Evolutionary conservation across 2,329 filamentous ascomycete genomes (phyloP).

Genomic region (Pestalotiopsis fici): DNA sequence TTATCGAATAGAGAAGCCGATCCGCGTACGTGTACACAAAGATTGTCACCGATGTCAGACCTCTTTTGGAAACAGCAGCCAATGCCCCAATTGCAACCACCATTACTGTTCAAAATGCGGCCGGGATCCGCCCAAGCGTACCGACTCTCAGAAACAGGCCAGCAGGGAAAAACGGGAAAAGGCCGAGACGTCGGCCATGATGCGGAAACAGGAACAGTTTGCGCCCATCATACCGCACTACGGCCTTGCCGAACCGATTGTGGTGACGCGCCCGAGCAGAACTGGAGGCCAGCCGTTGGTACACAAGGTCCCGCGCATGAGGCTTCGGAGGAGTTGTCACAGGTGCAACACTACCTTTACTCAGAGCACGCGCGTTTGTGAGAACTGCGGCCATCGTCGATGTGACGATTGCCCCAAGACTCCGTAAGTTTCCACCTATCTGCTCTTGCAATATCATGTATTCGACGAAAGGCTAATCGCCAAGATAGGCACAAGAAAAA

Average conservation of each 20-base stretch:
- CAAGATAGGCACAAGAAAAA: slow-evolving; percentile 60
- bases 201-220: slow-evolving; percentile 60
- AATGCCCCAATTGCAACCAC: slow-evolving; percentile 78
- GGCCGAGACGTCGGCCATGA: slow-evolving; percentile 25
- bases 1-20: slow-evolving; percentile 71
- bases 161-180: slow-evolving; percentile 51
- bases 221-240: slow-evolving; percentile 54
- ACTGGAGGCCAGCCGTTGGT: slow-evolving; percentile 71
- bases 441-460: too few species aligned
- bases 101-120: slow-evolving; percentile 78
- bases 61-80: slow-evolving; percentile 70
- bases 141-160: slow-evolving; percentile 54
- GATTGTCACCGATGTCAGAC: slow-evolving; percentile 81
- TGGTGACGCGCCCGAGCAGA: slow-evolving; percentile 65
- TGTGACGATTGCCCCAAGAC: slow-evolving; percentile 82
- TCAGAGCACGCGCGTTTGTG: slow-evolving; percentile 59
- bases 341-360: slow-evolving; percentile 67
- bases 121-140: slow-evolving; percentile 69
- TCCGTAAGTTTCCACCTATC: slow-evolving; percentile 58
- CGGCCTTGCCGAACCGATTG: slow-evolving; percentile 48
- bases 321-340: slow-evolving; percentile 76
- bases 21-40: slow-evolving; percentile 76
- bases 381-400: slow-evolving; percentile 68
- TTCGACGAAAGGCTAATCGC: not conserved
- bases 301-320: slow-evolving; percentile 70